Percentiles rank a stretch among this genome's conserved stretches.
phyloP scores from a whole-genome alignment of 345 rosid species.

The Arabis hirsuta region DNA sequence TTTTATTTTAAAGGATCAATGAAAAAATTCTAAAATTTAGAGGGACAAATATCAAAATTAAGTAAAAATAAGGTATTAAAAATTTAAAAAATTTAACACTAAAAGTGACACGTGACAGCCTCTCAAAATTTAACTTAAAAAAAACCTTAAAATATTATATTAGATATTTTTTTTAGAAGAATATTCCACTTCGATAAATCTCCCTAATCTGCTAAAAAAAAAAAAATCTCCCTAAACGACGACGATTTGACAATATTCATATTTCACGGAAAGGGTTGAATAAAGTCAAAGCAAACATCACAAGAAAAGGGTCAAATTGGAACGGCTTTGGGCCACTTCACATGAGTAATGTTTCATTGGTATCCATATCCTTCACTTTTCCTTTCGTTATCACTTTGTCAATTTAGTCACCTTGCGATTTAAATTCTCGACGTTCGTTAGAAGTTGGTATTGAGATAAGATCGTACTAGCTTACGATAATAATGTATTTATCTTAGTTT shows the following conservation, averaged over 20 bases:
- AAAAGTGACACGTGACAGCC: too few relatives aligned
- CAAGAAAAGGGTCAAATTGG: conserved; percentile 22
- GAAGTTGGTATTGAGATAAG: not conserved
- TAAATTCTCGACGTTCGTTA: not conserved
- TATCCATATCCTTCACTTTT: conserved; percentile 21
- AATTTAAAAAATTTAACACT: too few relatives aligned
- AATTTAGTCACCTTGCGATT: conserved; percentile 1
- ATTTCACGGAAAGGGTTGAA: conserved; percentile 36
- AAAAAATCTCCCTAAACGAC: not conserved
- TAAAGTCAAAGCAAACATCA: conserved; percentile 32
- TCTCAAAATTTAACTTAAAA: too few relatives aligned
- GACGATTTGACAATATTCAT: conserved; percentile 7
- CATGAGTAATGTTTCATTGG: conserved; percentile 28
- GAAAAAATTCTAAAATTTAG: too few relatives aligned
- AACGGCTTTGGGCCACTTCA: conserved; percentile 21
- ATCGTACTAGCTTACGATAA: too few relatives aligned
- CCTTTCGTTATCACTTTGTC: conserved; percentile 13
- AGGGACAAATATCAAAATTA: too few relatives aligned
- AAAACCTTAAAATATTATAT: too few relatives aligned
- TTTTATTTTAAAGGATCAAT: too few relatives aligned
- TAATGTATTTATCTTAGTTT: too few relatives aligned
- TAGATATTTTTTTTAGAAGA: too few relatives aligned
- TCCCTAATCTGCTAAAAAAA: too few relatives aligned
- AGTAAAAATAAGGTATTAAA: too few relatives aligned
- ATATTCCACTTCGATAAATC: not conserved